These are phyloP conservation scores for Xylaria acuta DNA, from an alignment of 495 filamentous ascomycete species.

Conservation along the genomic window DNA sequence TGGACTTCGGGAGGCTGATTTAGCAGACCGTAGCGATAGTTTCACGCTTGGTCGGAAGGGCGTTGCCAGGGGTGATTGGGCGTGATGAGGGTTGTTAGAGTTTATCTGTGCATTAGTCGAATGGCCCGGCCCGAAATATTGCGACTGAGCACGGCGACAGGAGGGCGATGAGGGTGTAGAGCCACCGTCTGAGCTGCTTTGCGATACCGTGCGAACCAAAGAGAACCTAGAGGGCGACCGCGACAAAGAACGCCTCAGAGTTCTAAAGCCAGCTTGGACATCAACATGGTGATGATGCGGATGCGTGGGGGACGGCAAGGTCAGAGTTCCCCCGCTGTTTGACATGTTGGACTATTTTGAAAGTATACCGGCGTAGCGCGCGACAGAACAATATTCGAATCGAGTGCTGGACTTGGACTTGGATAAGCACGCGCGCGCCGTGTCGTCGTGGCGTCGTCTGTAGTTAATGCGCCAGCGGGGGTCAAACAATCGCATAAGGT, in stretches of 20 bases:
- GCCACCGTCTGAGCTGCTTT: conserved; percentile 37
- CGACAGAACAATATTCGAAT: conserved; percentile 18
- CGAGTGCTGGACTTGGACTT: conserved; percentile 24
- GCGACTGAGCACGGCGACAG: conserved; percentile 38
- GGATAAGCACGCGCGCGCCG: conserved; percentile 14
- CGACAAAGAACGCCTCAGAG: conserved; percentile 82
- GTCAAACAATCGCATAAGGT: conserved; percentile 22
- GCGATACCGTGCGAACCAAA: conserved; percentile 61
- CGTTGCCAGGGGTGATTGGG: conserved; percentile 41
- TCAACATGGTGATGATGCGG: conserved; percentile 77
- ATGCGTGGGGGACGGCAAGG: conserved; percentile 77
- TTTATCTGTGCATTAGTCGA: conserved; percentile 30
- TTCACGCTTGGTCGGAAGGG: conserved; percentile 55
- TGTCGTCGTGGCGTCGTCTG: conserved; percentile 18
- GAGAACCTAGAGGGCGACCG: conserved; percentile 86
- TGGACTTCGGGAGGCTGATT: conserved; percentile 46
- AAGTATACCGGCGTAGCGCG: conserved; percentile 14
- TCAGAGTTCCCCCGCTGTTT: conserved; percentile 72
- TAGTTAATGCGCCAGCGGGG: conserved; percentile 12
- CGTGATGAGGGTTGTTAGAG: conserved; percentile 39
- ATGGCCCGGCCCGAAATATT: conserved; percentile 36
- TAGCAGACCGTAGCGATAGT: conserved; percentile 59
- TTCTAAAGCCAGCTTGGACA: conserved; percentile 74
- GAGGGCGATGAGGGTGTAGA: conserved; percentile 39
- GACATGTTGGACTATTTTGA: conserved; percentile 46